Percentiles rank a stretch among this genome's conserved stretches.
These are phyloP conservation scores for Sanghuangporus weigelae DNA, from an alignment of 1,284 basidiomycete species.

Conservation along the genomic window DNA sequence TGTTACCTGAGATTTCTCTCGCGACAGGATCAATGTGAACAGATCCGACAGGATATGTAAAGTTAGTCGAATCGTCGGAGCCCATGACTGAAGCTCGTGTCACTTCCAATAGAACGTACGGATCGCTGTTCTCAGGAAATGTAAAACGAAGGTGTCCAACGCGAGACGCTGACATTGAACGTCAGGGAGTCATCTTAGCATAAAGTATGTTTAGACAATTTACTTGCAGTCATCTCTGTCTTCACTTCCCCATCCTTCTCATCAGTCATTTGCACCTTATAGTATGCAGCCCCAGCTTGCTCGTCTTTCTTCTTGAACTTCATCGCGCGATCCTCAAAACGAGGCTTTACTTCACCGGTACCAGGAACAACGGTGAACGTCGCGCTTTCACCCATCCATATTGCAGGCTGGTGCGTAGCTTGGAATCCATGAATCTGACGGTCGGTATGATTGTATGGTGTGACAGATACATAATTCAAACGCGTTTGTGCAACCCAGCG, in stretches of 20 bases:
- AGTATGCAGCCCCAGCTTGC: constrained; percentile 61
- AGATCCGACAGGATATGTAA: constrained; percentile 57
- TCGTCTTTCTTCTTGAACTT: constrained; percentile 54
- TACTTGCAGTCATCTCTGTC: constrained; percentile 69
- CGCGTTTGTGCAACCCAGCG: constrained; percentile 74
- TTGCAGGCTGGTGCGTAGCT: constrained; percentile 79
- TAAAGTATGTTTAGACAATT: constrained; percentile 24
- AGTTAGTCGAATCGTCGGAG: constrained; percentile 51
- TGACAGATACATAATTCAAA: constrained; percentile 69
- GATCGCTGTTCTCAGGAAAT: constrained; percentile 44
- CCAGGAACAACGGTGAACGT: constrained; percentile 63
- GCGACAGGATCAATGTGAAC: constrained; percentile 42
- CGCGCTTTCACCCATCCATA: constrained; percentile 88
- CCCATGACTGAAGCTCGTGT: constrained; percentile 60
- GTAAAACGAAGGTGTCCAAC: constrained; percentile 76
- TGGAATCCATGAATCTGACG: constrained; percentile 66
- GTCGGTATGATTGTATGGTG: constrained; percentile 73
- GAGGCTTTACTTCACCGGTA: constrained; percentile 41
- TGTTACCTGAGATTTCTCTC: constrained; percentile 64
- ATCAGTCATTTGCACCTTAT: constrained; percentile 55
- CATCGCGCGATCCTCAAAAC: constrained; percentile 60
- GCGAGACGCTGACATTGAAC: constrained; percentile 54
- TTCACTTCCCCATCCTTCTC: constrained; percentile 44
- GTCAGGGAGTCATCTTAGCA: not conserved
- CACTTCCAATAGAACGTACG: constrained; percentile 69